Evolutionary conservation across 148 eudicot genomes (phyloP).

Genomic region (Talinum fruticosum): DNA sequence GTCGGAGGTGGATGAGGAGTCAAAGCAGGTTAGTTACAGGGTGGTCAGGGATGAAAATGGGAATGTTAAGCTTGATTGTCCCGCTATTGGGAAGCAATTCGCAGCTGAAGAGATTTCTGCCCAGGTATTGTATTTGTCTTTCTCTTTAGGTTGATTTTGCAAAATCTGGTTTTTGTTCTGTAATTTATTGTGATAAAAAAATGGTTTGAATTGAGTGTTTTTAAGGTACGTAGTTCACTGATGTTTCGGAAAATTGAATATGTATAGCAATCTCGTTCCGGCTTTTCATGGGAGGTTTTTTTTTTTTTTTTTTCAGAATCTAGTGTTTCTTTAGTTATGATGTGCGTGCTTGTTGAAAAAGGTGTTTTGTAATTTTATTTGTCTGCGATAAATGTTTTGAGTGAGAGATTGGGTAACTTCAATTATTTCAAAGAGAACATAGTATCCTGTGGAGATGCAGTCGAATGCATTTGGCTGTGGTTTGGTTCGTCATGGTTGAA

Average conservation of each 20-base stretch:
- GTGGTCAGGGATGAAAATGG: slow-evolving; percentile 91
- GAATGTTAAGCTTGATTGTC: slow-evolving; percentile 91
- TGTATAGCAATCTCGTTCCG: not conserved
- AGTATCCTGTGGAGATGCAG: not conserved
- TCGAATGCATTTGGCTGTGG: not conserved
- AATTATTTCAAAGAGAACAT: not conserved
- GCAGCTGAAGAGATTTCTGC: slow-evolving; percentile 98
- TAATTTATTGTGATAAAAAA: not conserved
- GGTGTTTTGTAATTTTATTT: not conserved
- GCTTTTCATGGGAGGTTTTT: not conserved
- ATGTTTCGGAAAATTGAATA: not conserved
- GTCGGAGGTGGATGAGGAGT: slow-evolving; percentile 96
- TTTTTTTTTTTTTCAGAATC: not conserved
- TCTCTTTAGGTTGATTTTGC: not conserved
- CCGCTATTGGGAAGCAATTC: slow-evolving; percentile 87
- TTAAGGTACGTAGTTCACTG: not conserved
- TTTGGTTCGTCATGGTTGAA: not conserved
- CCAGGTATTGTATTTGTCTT: slow-evolving; percentile 55
- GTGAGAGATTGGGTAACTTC: not conserved
- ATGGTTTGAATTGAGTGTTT: not conserved
- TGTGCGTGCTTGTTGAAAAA: not conserved
- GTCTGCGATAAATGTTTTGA: not conserved
- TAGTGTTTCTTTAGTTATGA: not conserved
- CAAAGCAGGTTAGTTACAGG: slow-evolving; percentile 79
- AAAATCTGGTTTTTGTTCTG: not conserved